Percentiles rank a stretch among this genome's conserved stretches.
phyloP scores from a whole-genome alignment of 1,139 yeast species.

The Hansenula lynferdii region DNA sequence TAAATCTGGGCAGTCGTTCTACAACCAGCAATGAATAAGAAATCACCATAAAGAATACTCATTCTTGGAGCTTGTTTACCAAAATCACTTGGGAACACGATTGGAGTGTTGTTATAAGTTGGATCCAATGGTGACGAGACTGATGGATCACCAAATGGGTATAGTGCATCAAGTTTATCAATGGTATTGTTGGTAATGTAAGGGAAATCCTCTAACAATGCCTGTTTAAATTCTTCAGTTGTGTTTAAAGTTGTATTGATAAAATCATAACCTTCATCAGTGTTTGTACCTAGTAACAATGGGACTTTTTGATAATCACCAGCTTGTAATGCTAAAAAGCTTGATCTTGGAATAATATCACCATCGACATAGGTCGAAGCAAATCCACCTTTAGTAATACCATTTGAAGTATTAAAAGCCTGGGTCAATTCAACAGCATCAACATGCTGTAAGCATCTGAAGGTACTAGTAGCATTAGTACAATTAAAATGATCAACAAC shows the following conservation, averaged over 20 bases:
- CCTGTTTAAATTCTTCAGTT: neutral
- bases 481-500: constrained; percentile 14
- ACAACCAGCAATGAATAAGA: constrained; percentile 12
- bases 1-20: constrained; percentile 8
- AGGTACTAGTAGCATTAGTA: constrained; percentile 8
- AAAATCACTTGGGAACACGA: constrained; percentile 1
- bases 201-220: constrained; percentile 1
- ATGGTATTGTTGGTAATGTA: constrained; percentile 7
- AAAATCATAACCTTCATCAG: constrained; percentile 18
- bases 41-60: constrained; percentile 14
- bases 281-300: constrained; percentile 15
- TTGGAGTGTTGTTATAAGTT: constrained; percentile 5
- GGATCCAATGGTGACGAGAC: constrained; percentile 12
- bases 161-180: constrained; percentile 1
- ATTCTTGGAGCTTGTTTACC: constrained; percentile 10
- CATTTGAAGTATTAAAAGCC: constrained; percentile 15
- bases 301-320: constrained; percentile 13
- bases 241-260: constrained; percentile 5
- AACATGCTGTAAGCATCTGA: constrained; percentile 15
- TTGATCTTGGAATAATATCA: constrained; percentile 12
- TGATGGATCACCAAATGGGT: constrained; percentile 5
- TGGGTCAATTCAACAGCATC: constrained; percentile 7
- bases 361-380: constrained; percentile 17
- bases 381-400: constrained; percentile 4
- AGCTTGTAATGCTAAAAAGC: constrained; percentile 10